A percentile compares a stretch with the other conserved stretches of the same genome.
Evolutionary conservation across 129 eudicot species (phyloP).

Genomic region (Oenanthe sinensis): DNA sequence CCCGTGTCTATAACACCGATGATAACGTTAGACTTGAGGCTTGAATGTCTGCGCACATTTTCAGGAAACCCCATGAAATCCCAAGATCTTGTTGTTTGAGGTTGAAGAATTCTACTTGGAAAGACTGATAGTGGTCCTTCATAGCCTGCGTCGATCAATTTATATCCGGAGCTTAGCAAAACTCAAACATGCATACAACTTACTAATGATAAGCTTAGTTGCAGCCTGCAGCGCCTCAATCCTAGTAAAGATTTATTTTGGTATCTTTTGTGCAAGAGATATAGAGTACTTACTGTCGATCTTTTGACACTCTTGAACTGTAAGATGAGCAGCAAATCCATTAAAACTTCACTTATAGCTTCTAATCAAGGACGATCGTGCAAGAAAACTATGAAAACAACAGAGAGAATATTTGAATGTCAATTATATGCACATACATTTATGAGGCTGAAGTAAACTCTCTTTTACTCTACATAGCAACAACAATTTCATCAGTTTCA

Average conservation of each 20-base stretch:
- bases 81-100: constrained; percentile 2
- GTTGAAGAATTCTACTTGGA: neutral
- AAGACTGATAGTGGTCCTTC: neutral
- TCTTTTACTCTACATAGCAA: neutral
- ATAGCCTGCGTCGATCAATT: neutral
- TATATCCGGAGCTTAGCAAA: neutral
- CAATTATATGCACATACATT: too few species aligned
- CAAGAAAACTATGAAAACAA: constrained; percentile 18
- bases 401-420: neutral
- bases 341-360: constrained; percentile 46
- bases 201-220: neutral
- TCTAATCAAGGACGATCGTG: constrained; percentile 19
- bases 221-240: neutral
- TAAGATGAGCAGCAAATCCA: constrained; percentile 47
- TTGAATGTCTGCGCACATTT: neutral
- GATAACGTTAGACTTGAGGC: neutral
- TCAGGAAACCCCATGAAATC: constrained; percentile 1
- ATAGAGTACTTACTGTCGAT: constrained; percentile 25
- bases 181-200: neutral
- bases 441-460: neutral
- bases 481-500: neutral
- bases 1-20: neutral
- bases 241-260: neutral
- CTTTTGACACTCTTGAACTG: constrained; percentile 25
- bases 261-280: neutral